These are phyloP conservation scores for Lachnellula arida DNA, from an alignment of 2,329 filamentous ascomycete species.

Conservation along the genomic window DNA sequence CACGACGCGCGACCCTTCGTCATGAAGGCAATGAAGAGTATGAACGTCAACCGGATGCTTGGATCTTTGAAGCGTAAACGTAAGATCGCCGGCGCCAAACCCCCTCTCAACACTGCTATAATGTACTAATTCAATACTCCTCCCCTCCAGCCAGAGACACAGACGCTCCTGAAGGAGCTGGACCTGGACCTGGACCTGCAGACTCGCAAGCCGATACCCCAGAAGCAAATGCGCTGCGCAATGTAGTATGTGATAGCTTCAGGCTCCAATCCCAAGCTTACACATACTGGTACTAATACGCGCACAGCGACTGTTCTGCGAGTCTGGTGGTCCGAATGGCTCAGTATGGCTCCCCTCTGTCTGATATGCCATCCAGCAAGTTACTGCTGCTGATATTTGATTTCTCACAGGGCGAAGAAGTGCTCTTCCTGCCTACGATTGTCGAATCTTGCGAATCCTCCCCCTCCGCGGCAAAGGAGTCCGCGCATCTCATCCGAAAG, in stretches of 20 bases:
- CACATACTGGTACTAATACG: conserved; percentile 5
- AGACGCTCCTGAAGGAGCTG: conserved; percentile 11
- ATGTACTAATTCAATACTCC: conserved; percentile 1
- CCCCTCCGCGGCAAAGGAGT: conserved; percentile 76
- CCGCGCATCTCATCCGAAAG: conserved; percentile 75
- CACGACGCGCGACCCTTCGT: no score
- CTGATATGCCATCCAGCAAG: neutral
- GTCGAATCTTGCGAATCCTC: conserved; percentile 94
- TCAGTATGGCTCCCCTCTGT: conserved; percentile 39
- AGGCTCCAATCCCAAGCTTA: neutral
- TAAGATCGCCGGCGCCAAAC: conserved; percentile 9
- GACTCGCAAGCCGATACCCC: conserved; percentile 50
- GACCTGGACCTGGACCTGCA: neutral
- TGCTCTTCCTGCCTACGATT: conserved; percentile 85
- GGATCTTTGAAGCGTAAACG: conserved; percentile 30
- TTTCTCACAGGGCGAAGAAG: conserved; percentile 68
- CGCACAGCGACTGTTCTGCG: conserved; percentile 71
- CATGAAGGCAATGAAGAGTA: conserved; percentile 34
- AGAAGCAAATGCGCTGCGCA: conserved; percentile 60
- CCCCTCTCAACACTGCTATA: neutral
- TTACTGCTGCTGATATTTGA: conserved; percentile 4
- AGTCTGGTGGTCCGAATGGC: conserved; percentile 59
- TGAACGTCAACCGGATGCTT: conserved; percentile 32
- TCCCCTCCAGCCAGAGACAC: conserved; percentile 9
- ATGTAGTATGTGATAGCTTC: conserved; percentile 53